Percentiles rank a stretch among this genome's conserved stretches.
These are phyloP conservation scores for Daldinia vernicosa DNA, from an alignment of 495 filamentous ascomycete genomes.

Conservation along the genomic window DNA sequence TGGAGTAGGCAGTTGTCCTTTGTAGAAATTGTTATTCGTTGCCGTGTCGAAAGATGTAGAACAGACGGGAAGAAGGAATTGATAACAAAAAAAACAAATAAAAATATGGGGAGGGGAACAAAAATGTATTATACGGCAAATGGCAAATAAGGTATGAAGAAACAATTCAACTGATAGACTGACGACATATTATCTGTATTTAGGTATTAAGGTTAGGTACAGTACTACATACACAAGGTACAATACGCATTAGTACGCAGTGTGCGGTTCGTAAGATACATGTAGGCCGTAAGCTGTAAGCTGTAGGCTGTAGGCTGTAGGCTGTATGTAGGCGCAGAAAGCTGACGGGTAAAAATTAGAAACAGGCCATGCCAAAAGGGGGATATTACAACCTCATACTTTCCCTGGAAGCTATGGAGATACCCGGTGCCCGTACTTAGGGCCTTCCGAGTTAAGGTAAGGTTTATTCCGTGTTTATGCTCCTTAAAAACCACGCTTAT, in stretches of 20 bases:
- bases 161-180: slow-evolving; percentile 20
- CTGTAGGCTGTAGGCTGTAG: not conserved
- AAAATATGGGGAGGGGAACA: not conserved
- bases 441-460: not conserved
- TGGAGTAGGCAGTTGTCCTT: slow-evolving; percentile 1
- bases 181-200: slow-evolving; percentile 30
- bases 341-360: slow-evolving; percentile 34
- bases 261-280: not conserved
- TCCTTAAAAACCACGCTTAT: not conserved
- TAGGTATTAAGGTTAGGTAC: slow-evolving; percentile 34
- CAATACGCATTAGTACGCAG: not conserved
- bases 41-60: not conserved
- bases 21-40: not conserved
- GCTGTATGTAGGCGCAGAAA: slow-evolving; percentile 7
- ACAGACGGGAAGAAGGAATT: slow-evolving; percentile 3
- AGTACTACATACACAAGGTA: slow-evolving; percentile 4
- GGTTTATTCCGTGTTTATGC: too few relatives aligned
- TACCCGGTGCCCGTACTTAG: slow-evolving; percentile 19
- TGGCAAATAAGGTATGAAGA: slow-evolving; percentile 11
- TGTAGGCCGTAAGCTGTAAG: not conserved
- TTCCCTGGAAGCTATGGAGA: slow-evolving; percentile 6
- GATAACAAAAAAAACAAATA: slow-evolving; percentile 6
- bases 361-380: slow-evolving; percentile 21
- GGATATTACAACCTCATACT: slow-evolving; percentile 14
- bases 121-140: slow-evolving; percentile 22